A percentile compares a stretch with the other conserved stretches of the same genome.
phyloP scores from a whole-genome alignment of 139 green algal genomes.

The Protoeuglena noctilucae region DNA sequence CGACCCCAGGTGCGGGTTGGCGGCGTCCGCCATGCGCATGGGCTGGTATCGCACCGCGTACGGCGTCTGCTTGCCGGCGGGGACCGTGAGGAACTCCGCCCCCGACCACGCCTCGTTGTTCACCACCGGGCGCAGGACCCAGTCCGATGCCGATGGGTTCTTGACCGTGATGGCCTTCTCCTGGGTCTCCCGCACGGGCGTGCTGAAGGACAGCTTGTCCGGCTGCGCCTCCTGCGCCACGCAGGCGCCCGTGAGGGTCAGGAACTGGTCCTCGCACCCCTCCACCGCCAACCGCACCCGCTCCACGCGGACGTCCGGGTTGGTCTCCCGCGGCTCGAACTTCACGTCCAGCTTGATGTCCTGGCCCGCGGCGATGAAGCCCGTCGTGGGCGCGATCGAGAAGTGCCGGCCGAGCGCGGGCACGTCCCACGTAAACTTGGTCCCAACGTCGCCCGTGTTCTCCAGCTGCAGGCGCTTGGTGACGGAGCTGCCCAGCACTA shows the following conservation, averaged over 20 bases:
- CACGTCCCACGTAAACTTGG: conserved; percentile 44
- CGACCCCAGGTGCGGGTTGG: conserved; percentile 36
- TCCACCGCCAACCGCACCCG: conserved; percentile 20
- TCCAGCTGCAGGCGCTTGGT: conserved; percentile 46
- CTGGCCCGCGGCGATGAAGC: conserved; percentile 40
- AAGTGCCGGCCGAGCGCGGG: conserved; percentile 31
- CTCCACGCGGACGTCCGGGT: conserved; percentile 46
- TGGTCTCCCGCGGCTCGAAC: conserved; percentile 42
- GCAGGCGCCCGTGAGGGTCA: conserved; percentile 58
- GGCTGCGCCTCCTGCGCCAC: conserved; percentile 16
- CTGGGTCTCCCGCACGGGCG: conserved; percentile 27
- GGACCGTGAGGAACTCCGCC: conserved; percentile 34
- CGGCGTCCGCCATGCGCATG: conserved; percentile 35
- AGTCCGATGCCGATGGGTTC: conserved; percentile 31
- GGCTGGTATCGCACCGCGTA: conserved; percentile 55
- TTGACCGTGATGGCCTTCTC: conserved; percentile 30
- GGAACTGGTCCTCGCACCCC: conserved; percentile 15
- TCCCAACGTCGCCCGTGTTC: conserved; percentile 57
- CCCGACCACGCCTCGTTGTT: conserved; percentile 50
- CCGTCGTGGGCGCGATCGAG: conserved; percentile 37
- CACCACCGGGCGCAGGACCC: conserved; percentile 44
- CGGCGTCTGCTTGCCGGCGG: conserved; percentile 18
- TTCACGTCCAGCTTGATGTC: conserved; percentile 62
- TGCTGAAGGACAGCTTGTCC: conserved; percentile 29
- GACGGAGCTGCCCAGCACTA: conserved; percentile 35